Percentiles rank a stretch among this genome's conserved stretches.
Conservation (phyloP, 352 stramenopile genomes). For the Globisporangium mamillatum region DNA sequence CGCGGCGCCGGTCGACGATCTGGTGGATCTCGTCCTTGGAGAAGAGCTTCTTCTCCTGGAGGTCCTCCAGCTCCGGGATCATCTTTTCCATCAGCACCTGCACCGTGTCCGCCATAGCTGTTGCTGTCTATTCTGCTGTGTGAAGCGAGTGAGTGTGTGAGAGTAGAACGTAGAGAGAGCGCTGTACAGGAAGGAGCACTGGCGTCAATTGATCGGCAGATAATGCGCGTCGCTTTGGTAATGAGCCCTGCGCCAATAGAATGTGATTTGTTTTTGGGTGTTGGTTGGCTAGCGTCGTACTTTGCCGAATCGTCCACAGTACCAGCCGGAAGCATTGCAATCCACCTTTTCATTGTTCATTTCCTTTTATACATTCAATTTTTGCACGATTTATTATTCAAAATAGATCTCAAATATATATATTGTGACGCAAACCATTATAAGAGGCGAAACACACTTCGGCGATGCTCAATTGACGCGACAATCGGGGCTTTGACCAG, state of each 20-base stretch:
- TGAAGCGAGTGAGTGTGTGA: background rate
- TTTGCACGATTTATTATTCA: too few relatives aligned
- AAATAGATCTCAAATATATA: too few relatives aligned
- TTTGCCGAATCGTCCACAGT: constrained; percentile 7
- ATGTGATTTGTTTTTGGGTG: background rate
- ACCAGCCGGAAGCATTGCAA: background rate
- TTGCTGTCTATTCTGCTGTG: constrained; percentile 9
- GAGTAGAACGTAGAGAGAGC: background rate
- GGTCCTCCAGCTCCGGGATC: constrained; percentile 92
- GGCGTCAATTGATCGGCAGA: background rate
- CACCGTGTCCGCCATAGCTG: constrained; percentile 90
- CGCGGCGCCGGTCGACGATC: constrained; percentile 85
- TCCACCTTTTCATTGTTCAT: background rate
- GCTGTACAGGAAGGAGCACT: background rate
- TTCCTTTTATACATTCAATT: background rate
- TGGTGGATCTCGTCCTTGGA: constrained; percentile 84
- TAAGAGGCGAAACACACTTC: background rate
- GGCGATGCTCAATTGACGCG: background rate
- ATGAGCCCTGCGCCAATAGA: constrained; percentile 19
- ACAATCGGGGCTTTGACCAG: constrained; percentile 6
- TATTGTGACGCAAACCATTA: background rate
- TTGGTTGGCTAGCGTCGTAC: constrained; percentile 15
- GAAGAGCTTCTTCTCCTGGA: constrained; percentile 87
- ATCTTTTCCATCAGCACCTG: constrained; percentile 93
- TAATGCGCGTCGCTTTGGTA: constrained; percentile 1